A percentile compares a stretch with the other conserved stretches of the same genome.
These are phyloP conservation scores for Brettanomyces anomalus DNA, from an alignment of 805 yeast genomes.

Conservation along the genomic window DNA sequence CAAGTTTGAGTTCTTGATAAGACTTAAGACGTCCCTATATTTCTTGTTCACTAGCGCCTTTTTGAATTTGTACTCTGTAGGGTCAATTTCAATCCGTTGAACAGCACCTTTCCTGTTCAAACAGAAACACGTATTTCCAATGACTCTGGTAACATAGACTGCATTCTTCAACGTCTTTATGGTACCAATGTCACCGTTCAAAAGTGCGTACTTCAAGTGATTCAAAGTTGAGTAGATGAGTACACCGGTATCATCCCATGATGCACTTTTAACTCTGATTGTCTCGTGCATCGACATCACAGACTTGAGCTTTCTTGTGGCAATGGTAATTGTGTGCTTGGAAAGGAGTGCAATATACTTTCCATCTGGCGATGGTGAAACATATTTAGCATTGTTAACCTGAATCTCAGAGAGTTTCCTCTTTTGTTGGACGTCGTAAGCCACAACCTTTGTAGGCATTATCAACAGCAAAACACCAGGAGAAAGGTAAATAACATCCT, in stretches of 20 bases:
- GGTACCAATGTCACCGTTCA: conserved; percentile 94
- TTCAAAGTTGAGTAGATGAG: conserved; percentile 88
- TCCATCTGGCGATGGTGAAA: conserved; percentile 81
- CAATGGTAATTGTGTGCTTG: conserved; percentile 88
- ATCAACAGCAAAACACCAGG: conserved; percentile 78
- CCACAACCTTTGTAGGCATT: conserved; percentile 62
- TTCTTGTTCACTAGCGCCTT: conserved; percentile 84
- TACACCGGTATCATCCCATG: conserved; percentile 94
- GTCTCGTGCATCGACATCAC: conserved; percentile 90
- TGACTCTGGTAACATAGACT: conserved; percentile 66
- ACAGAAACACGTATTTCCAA: conserved; percentile 66
- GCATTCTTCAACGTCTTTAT: conserved; percentile 88
- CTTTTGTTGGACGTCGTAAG: conserved; percentile 90
- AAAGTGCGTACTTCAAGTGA: conserved; percentile 86
- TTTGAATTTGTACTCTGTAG: conserved; percentile 95
- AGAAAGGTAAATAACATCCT: conserved; percentile 68
- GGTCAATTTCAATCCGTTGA: conserved; percentile 73
- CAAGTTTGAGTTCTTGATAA: conserved; percentile 79
- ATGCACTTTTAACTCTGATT: conserved; percentile 90
- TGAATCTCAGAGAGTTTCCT: conserved; percentile 61
- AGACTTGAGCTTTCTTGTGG: conserved; percentile 66
- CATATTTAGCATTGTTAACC: conserved; percentile 78
- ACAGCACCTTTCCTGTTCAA: conserved; percentile 81
- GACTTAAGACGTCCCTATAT: conserved; percentile 83
- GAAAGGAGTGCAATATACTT: conserved; percentile 80